Evolutionary conservation across 108 stramenopile genomes (phyloP).

Genomic region (Nitzschia inconspicua): DNA sequence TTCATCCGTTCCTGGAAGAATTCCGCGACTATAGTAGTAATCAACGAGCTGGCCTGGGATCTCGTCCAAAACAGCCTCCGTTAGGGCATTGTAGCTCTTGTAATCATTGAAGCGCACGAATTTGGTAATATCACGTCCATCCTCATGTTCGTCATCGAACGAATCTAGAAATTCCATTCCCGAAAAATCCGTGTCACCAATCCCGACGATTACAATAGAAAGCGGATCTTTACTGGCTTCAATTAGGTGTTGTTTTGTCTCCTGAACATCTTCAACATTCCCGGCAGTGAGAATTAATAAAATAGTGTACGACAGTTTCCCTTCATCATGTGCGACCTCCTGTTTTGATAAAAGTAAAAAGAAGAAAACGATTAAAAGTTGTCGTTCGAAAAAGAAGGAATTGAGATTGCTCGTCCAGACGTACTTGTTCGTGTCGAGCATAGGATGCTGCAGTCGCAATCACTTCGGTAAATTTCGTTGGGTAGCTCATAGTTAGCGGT

Average conservation of each 20-base stretch:
- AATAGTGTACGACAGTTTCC: conserved; percentile 76
- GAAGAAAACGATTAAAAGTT: neutral
- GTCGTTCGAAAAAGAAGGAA: neutral
- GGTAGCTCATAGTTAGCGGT: conserved; percentile 80
- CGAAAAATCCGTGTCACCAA: conserved; percentile 80
- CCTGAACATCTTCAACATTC: conserved; percentile 79
- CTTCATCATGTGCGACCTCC: conserved; percentile 45
- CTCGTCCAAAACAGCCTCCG: conserved; percentile 75
- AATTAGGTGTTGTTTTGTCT: conserved; percentile 66
- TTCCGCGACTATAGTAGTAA: conserved; percentile 53
- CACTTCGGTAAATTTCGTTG: conserved; percentile 86
- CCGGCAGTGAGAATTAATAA: conserved; percentile 92
- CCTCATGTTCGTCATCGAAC: conserved; percentile 33
- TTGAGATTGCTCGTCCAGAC: neutral
- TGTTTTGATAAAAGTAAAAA: conserved; percentile 8
- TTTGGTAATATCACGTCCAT: conserved; percentile 51
- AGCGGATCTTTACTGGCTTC: conserved; percentile 70
- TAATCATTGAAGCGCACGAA: conserved; percentile 60
- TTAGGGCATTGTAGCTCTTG: conserved; percentile 55
- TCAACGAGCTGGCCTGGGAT: conserved; percentile 82
- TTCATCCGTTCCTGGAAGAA: conserved; percentile 50
- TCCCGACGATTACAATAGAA: conserved; percentile 86
- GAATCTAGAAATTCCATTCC: conserved; percentile 73
- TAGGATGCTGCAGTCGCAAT: conserved; percentile 69
- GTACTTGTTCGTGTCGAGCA: conserved; percentile 55